phyloP scores from a whole-genome alignment of 2,329 filamentous ascomycete genomes.

The Claviceps fusiformis region DNA sequence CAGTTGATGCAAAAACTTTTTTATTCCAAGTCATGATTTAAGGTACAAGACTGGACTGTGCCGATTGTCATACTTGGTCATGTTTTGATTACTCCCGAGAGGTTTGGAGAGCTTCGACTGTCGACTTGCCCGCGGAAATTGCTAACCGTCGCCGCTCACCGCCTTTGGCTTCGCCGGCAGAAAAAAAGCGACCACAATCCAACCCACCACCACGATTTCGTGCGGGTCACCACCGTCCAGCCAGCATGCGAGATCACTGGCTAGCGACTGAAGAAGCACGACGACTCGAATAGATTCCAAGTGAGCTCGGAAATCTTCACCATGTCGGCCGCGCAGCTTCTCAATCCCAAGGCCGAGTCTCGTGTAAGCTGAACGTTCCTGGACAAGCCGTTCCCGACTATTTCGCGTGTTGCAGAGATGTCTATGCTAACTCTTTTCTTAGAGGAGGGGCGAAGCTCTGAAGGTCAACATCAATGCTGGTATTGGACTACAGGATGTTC shows the following conservation, averaged over 20 bases:
- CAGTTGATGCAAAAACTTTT: too few relatives aligned
- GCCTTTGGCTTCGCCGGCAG: conserved; percentile 18
- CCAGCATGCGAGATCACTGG: conserved; percentile 17
- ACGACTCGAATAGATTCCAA: conserved; percentile 5
- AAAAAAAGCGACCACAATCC: conserved; percentile 19
- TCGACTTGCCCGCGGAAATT: too few relatives aligned
- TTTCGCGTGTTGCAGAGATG: conserved; percentile 5
- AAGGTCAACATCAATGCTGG: conserved; percentile 94
- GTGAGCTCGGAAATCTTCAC: conserved; percentile 11
- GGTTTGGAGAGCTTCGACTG: too few relatives aligned
- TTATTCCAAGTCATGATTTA: too few relatives aligned
- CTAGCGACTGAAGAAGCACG: conserved; percentile 6
- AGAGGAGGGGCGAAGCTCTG: conserved; percentile 94
- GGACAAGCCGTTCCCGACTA: neutral
- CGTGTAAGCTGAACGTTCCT: conserved; percentile 46
- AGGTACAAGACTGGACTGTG: too few relatives aligned
- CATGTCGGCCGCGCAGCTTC: conserved; percentile 96
- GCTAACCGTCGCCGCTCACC: conserved; percentile 10
- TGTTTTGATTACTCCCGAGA: too few relatives aligned
- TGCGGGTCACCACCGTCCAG: conserved; percentile 16
- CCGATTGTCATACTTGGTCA: too few relatives aligned
- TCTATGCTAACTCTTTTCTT: conserved; percentile 14
- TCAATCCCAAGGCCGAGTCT: conserved; percentile 98
- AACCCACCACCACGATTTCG: conserved; percentile 16
- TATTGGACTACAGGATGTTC: conserved; percentile 83